Evolutionary conservation across 306 rosid species (phyloP).

Genomic region (Cucurbita maxima): DNA sequence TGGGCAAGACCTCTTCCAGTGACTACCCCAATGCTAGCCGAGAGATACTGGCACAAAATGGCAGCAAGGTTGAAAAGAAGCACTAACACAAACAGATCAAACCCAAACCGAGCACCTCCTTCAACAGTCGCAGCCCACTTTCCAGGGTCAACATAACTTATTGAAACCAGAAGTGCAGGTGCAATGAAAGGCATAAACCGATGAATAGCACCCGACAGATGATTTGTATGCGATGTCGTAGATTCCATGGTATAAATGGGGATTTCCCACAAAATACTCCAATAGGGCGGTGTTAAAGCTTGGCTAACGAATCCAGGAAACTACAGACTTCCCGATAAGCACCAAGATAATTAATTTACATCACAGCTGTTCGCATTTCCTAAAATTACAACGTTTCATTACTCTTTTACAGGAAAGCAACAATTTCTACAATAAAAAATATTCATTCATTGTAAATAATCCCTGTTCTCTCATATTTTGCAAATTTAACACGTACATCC

Average conservation of each 20-base stretch:
- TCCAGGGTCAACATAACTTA: constrained; percentile 93
- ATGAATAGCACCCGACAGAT: constrained; percentile 18
- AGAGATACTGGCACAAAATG: constrained; percentile 68
- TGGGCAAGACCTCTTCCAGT: constrained; percentile 82
- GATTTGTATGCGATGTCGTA: constrained; percentile 15
- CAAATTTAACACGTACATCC: not conserved
- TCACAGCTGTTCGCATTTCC: constrained; percentile 7
- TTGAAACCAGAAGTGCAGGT: constrained; percentile 60
- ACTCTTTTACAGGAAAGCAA: constrained; percentile 3
- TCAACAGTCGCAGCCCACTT: constrained; percentile 84
- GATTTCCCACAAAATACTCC: constrained; percentile 13
- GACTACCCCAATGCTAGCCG: constrained; percentile 71
- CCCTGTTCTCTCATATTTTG: constrained; percentile 2
- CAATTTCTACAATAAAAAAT: constrained; percentile 8
- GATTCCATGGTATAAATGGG: constrained; percentile 40
- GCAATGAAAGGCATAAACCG: constrained; percentile 45
- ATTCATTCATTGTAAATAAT: not conserved
- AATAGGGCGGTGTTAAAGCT: constrained; percentile 10
- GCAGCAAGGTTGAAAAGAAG: constrained; percentile 78
- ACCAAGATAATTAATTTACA: constrained; percentile 9
- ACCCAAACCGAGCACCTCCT: constrained; percentile 81
- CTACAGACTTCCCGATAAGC: constrained; percentile 14
- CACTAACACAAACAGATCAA: constrained; percentile 46
- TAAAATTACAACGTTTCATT: constrained; percentile 3
- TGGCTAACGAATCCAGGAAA: constrained; percentile 15